These are phyloP conservation scores for Huiozyma naganishii DNA, from an alignment of 805 yeast genomes.

Conservation along the genomic window DNA sequence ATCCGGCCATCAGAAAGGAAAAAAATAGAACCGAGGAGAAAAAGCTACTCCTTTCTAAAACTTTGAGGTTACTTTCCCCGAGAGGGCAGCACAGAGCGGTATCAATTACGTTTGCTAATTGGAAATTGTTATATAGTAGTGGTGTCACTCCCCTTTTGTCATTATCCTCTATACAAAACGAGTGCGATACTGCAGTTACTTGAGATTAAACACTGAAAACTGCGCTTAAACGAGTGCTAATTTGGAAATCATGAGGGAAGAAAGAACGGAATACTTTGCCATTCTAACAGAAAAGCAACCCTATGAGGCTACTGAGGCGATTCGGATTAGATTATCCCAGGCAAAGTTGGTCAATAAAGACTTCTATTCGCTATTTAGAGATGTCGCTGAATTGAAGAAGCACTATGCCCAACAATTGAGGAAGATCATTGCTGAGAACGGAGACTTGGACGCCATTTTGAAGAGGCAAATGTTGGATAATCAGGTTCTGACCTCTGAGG, in stretches of 20 bases:
- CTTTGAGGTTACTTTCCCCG: no score
- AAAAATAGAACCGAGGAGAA: no score
- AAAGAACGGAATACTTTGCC: conserved; percentile 31
- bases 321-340: conserved; percentile 45
- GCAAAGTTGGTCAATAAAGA: conserved; percentile 48
- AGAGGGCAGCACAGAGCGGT: no score
- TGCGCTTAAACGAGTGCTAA: no score
- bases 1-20: no score
- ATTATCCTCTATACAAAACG: no score
- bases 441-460: conserved; percentile 28
- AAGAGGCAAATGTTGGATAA: conserved; percentile 27
- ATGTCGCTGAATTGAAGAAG: conserved; percentile 38
- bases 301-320: conserved; percentile 46
- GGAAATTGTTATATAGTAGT: no score
- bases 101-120: no score
- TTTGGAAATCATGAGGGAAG: conserved; percentile 2
- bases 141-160: no score
- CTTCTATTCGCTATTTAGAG: conserved; percentile 50
- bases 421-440: conserved; percentile 23
- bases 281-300: conserved; percentile 35
- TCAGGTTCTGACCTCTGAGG: conserved; percentile 34
- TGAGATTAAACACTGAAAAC: no score
- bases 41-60: no score
- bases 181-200: no score
- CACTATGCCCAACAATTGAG: conserved; percentile 40